phyloP scores from a whole-genome alignment of 2,329 filamentous ascomycete genomes.

The Juglanconis sp. region DNA sequence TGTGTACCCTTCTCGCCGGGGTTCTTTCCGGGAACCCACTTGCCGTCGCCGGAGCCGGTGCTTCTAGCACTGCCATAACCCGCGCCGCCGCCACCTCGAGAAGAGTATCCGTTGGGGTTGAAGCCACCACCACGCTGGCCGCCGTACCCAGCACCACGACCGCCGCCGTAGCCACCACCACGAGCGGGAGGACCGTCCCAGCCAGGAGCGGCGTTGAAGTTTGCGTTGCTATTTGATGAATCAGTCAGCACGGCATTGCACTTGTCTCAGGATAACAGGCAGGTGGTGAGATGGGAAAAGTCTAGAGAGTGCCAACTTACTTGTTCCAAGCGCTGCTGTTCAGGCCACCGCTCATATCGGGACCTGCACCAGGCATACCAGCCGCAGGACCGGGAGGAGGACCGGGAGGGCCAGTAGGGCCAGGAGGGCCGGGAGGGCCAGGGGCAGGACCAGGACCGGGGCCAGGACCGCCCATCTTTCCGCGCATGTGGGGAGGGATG shows the following conservation, averaged over 20 bases:
- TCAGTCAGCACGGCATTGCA: conserved; percentile 21
- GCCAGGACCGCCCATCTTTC: conserved; percentile 40
- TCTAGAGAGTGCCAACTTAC: conserved; percentile 38
- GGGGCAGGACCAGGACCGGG: conserved; percentile 30
- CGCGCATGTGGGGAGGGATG: conserved; percentile 81
- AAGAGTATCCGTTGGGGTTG: conserved; percentile 60
- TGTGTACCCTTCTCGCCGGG: conserved; percentile 59
- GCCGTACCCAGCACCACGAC: conserved; percentile 22
- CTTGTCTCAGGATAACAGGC: neutral
- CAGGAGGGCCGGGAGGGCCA: conserved; percentile 29
- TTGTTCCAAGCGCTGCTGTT: conserved; percentile 64
- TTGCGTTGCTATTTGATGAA: conserved; percentile 41
- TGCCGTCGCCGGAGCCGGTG: conserved; percentile 91
- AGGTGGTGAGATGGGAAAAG: neutral
- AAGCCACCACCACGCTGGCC: conserved; percentile 36
- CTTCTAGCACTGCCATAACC: conserved; percentile 62
- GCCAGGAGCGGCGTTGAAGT: conserved; percentile 35
- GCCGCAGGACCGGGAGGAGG: conserved; percentile 32
- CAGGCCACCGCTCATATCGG: conserved; percentile 42
- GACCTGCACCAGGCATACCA: conserved; percentile 23
- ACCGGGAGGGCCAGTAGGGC: conserved; percentile 23
- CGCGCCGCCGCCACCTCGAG: conserved; percentile 44
- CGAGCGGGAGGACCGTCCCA: conserved; percentile 13
- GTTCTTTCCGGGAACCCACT: conserved; percentile 69
- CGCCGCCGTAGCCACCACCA: neutral